Conservation (phyloP, 805 yeast species). For the Wickerhamiella azyma region DNA sequence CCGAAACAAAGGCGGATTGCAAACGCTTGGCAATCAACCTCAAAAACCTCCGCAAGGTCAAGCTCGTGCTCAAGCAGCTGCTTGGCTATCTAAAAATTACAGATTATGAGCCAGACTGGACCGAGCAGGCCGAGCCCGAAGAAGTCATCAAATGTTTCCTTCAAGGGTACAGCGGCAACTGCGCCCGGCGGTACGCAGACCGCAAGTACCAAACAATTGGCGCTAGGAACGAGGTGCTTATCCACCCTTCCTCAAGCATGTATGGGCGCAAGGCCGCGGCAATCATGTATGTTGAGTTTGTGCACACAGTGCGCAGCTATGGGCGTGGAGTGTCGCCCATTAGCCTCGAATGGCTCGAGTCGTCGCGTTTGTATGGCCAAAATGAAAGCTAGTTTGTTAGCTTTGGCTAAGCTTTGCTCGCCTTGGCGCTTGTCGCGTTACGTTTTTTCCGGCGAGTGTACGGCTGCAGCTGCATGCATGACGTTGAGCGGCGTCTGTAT, state of each 20-base stretch:
- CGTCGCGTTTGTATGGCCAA: constrained; percentile 27
- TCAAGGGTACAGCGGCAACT: constrained; percentile 69
- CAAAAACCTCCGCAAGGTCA: constrained; percentile 69
- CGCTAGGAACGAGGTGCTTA: constrained; percentile 63
- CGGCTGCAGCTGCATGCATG: too few relatives aligned
- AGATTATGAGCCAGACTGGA: constrained; percentile 23
- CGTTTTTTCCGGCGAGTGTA: too few relatives aligned
- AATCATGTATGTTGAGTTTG: constrained; percentile 88
- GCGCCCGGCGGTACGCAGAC: constrained; percentile 92
- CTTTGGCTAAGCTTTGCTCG: background rate
- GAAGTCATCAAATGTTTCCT: constrained; percentile 63
- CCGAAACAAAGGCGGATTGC: constrained; percentile 75
- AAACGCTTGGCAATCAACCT: constrained; percentile 57
- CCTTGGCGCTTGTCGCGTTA: too few relatives aligned
- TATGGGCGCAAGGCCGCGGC: constrained; percentile 77
- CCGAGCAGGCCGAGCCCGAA: constrained; percentile 24
- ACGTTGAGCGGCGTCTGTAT: too few relatives aligned
- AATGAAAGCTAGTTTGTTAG: background rate
- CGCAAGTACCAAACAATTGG: constrained; percentile 77
- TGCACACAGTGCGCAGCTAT: constrained; percentile 82
- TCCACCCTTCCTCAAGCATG: constrained; percentile 81
- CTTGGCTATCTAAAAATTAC: constrained; percentile 42
- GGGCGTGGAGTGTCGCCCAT: constrained; percentile 80
- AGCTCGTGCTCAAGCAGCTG: constrained; percentile 63
- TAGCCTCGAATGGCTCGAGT: constrained; percentile 58